Evolutionary conservation across 2,329 filamentous ascomycete species (phyloP).

Genomic region (Fusarium transvaalense): DNA sequence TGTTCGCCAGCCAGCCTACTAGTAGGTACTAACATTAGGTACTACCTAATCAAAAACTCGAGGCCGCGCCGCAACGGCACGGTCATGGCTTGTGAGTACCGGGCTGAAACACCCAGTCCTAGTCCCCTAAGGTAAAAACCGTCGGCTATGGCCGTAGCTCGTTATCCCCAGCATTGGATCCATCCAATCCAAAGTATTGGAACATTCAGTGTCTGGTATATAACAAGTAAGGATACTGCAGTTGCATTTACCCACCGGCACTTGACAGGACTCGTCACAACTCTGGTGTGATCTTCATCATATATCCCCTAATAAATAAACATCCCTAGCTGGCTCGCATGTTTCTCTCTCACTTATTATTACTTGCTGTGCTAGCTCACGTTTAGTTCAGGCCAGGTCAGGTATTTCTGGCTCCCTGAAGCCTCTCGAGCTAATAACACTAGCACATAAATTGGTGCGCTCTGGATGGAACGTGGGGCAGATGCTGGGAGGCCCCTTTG

Average conservation of each 20-base stretch:
- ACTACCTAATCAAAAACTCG: background rate
- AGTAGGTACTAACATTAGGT: too few relatives aligned
- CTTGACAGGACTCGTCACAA: constrained; percentile 4
- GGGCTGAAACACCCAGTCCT: constrained; percentile 36
- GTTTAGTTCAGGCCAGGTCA: constrained; percentile 10
- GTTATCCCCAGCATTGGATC: constrained; percentile 3
- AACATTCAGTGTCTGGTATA: constrained; percentile 22
- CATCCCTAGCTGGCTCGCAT: constrained; percentile 6
- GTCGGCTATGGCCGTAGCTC: constrained; percentile 20
- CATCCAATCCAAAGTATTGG: constrained; percentile 7
- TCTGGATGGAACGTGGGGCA: constrained; percentile 30
- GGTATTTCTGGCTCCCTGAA: constrained; percentile 12
- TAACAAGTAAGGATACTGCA: constrained; percentile 1
- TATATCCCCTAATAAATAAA: background rate
- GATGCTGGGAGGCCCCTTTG: constrained; percentile 1
- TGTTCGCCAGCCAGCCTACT: constrained; percentile 11
- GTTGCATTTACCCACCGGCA: constrained; percentile 21
- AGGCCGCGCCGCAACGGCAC: constrained; percentile 7
- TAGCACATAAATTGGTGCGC: constrained; percentile 5
- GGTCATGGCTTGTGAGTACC: constrained; percentile 39
- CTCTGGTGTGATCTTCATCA: background rate
- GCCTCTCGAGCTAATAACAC: constrained; percentile 3
- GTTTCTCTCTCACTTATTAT: background rate
- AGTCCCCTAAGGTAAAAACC: constrained; percentile 23
- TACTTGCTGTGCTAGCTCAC: constrained; percentile 12